A percentile compares a stretch with the other conserved stretches of the same genome.
Conservation (phyloP, 768 basidiomycete genomes). For the Termitomyces heimii region DNA sequence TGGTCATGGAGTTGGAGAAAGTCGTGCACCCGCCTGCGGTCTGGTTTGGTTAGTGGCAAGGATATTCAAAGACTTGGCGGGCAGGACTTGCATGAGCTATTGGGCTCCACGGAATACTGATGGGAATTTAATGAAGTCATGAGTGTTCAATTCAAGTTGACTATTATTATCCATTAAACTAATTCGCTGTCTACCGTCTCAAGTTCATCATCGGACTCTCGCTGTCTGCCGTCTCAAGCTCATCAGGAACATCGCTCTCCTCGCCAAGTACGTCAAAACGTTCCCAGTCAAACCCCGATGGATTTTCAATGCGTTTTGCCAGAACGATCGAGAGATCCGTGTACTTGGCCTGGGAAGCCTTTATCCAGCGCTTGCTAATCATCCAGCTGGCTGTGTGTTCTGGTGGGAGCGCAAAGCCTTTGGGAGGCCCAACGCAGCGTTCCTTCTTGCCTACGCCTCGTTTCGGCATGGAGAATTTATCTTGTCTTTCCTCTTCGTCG, state of each 20-base stretch:
- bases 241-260: constrained; percentile 38
- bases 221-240: constrained; percentile 13
- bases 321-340: constrained; percentile 42
- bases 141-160: no score
- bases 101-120: constrained; percentile 1
- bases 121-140: neutral
- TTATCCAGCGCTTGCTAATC: constrained; percentile 66
- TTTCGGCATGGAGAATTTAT: constrained; percentile 42
- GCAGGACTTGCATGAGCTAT: constrained; percentile 28
- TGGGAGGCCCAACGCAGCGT: constrained; percentile 46
- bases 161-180: constrained; percentile 13
- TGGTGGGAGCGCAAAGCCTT: constrained; percentile 58
- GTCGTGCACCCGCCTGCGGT: constrained; percentile 44
- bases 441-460: constrained; percentile 53
- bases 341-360: constrained; percentile 30
- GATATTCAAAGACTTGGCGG: neutral
- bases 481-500: constrained; percentile 49
- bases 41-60: constrained; percentile 13
- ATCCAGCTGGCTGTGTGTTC: constrained; percentile 66
- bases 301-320: constrained; percentile 38
- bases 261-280: constrained; percentile 45
- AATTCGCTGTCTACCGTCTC: constrained; percentile 21
- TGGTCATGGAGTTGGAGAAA: constrained; percentile 89
- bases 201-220: constrained; percentile 30
- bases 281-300: constrained; percentile 44